These are phyloP conservation scores for Maudiozyma pseudohumilis DNA, from an alignment of 805 yeast species.

Conservation along the genomic window DNA sequence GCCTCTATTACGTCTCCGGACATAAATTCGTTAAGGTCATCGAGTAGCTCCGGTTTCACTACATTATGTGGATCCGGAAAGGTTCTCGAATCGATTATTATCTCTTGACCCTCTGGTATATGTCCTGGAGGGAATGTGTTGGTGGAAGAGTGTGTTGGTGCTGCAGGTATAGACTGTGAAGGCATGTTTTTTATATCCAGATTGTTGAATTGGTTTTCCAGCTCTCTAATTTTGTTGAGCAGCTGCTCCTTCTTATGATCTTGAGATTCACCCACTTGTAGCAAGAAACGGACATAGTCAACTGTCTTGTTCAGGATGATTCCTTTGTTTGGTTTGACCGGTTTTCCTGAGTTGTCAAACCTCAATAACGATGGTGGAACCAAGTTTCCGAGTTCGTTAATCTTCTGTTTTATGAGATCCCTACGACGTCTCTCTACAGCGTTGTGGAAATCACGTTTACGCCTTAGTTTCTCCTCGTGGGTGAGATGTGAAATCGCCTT, in stretches of 20 bases:
- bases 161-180: neutral
- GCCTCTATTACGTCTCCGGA: conserved; percentile 27
- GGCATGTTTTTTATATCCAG: neutral
- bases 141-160: neutral
- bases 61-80: conserved; percentile 6
- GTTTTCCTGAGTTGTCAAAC: conserved; percentile 41
- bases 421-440: conserved; percentile 90
- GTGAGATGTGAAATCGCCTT: conserved; percentile 14
- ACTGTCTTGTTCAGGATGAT: conserved; percentile 69
- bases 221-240: conserved; percentile 30
- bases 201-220: conserved; percentile 15
- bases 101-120: conserved; percentile 10
- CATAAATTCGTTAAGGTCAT: conserved; percentile 24
- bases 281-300: conserved; percentile 62
- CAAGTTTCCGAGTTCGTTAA: conserved; percentile 69
- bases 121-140: neutral
- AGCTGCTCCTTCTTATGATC: conserved; percentile 38
- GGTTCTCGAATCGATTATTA: conserved; percentile 22
- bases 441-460: conserved; percentile 84
- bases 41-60: conserved; percentile 5
- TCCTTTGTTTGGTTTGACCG: conserved; percentile 74
- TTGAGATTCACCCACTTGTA: conserved; percentile 50
- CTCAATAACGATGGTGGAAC: conserved; percentile 68
- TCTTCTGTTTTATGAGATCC: conserved; percentile 81
- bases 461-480: conserved; percentile 55